Percentiles rank a stretch among this genome's conserved stretches.
Evolutionary conservation across 2,329 filamentous ascomycete species (phyloP).

Genomic region (Mollisiaceae sp.): DNA sequence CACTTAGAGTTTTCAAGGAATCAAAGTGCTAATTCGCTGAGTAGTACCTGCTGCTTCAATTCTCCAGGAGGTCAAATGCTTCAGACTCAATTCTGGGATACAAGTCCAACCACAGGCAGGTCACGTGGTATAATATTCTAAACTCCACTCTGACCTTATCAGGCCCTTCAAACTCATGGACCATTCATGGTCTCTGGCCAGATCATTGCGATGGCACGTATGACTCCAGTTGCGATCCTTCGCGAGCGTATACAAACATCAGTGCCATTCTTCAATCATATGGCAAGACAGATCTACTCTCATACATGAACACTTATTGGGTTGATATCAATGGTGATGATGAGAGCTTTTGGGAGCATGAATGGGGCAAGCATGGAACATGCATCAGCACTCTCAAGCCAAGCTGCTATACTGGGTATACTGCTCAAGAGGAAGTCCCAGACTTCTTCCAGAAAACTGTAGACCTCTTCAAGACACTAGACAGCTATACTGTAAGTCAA

Average conservation of each 20-base stretch:
- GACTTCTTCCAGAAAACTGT: constrained; percentile 73
- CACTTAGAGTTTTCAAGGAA: too few species aligned
- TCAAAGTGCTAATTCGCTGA: too few species aligned
- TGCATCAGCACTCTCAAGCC: constrained; percentile 73
- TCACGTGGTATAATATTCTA: background rate
- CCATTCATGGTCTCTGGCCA: constrained; percentile 71
- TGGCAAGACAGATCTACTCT: constrained; percentile 60
- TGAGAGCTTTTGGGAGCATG: constrained; percentile 73
- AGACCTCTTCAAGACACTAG: constrained; percentile 68
- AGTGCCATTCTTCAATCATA: constrained; percentile 61
- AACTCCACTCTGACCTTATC: background rate
- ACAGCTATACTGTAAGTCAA: constrained; percentile 61
- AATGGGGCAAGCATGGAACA: constrained; percentile 76
- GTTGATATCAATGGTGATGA: constrained; percentile 15
- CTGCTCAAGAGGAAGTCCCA: constrained; percentile 65
- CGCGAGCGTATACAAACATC: constrained; percentile 69
- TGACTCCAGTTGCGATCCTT: constrained; percentile 67
- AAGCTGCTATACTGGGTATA: constrained; percentile 66
- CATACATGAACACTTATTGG: constrained; percentile 75
- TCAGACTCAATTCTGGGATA: constrained; percentile 81
- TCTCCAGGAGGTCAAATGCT: constrained; percentile 73
- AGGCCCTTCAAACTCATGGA: constrained; percentile 56
- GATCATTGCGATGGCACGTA: constrained; percentile 73
- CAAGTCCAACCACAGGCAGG: constrained; percentile 57
- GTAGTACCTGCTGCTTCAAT: constrained; percentile 75